Evolutionary conservation across 495 filamentous ascomycete species (phyloP).

Genomic region (Rusavskia elegans): DNA sequence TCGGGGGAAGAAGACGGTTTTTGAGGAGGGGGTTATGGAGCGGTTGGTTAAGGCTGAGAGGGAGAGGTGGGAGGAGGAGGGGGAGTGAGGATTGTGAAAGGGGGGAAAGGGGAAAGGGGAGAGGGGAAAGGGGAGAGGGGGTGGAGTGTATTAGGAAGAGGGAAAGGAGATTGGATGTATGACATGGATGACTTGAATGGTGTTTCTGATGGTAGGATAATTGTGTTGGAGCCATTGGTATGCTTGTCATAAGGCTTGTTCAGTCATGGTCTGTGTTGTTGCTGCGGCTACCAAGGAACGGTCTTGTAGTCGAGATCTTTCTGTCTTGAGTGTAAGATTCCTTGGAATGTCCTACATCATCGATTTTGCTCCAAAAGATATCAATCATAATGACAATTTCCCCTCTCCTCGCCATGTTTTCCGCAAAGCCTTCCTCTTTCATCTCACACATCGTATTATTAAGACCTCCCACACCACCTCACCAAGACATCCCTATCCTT

Average conservation of each 20-base stretch:
- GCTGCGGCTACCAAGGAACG: no score
- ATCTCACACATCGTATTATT: neutral
- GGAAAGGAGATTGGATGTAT: neutral
- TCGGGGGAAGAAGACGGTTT: conserved; percentile 32
- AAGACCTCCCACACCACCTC: neutral
- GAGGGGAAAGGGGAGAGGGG: neutral
- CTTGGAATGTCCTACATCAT: no score
- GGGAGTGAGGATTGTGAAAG: conserved; percentile 23
- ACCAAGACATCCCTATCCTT: neutral
- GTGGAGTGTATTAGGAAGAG: neutral
- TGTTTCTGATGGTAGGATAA: neutral
- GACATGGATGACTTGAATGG: neutral
- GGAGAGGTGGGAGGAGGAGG: conserved; percentile 62
- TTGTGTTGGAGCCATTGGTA: no score
- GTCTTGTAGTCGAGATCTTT: no score
- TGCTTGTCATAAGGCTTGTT: no score
- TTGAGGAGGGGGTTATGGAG: conserved; percentile 39
- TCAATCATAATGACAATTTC: no score
- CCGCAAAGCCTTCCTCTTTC: no score
- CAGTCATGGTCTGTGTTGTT: no score
- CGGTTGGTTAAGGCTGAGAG: conserved; percentile 50
- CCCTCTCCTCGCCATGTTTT: no score
- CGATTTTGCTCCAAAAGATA: no score
- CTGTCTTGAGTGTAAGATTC: no score
- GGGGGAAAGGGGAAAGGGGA: neutral